Evolutionary conservation across 2,329 filamentous ascomycete genomes (phyloP), one percentile per base, ranked within the genome.

Genomic region (Hypoxylon sp.): DNA sequence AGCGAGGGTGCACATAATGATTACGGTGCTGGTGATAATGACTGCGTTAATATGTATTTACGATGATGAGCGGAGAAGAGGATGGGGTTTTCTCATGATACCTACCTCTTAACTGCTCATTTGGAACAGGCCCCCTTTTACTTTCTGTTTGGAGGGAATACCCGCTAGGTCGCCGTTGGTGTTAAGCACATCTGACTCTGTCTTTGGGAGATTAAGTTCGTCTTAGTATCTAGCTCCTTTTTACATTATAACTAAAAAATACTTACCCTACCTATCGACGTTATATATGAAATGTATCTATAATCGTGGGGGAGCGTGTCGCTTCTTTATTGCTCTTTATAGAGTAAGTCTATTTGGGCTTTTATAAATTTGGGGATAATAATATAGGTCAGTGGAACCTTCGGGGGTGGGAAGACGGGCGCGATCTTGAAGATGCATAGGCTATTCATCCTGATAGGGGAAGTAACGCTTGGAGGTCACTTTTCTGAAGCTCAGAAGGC

Each of bases 111-210:
- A 4, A 18, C 12, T 30, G 33, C 26, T 44, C 2, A 40, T 33
- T 22, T 22, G 33, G 33, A 24, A 32, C 5, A 49, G 32, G 26
- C 4, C n/a, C 16, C 33, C 16, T 32, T 33, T 8, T 45, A 30
- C 9, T 48, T 60, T 51, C 24, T 20, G n/a, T 53, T 40, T 53
- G 42, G 57, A 60, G 49, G 40, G 40, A 40, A 54, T 61, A 54
- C 50, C 50, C 42, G 8, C 16, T 55, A 50, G 22, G 12, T 16
- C 24, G 16, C 32, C n/a, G 9, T 32, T 22, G 33, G 26, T 51
- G 30, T 18, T 4, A 42, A 38, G 44, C 28, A 26, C 12, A 38
- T 51, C 38, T 30, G 18, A 33, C 24, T 28, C 14, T 36, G 6
- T 32, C 32, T 44, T 28, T 20, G 24, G 36, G 36, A 61, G 36